Percentiles rank a stretch among this genome's conserved stretches.
Evolutionary conservation across 805 yeast species (phyloP).

Genomic region (Grigorovia yakushimaensis): DNA sequence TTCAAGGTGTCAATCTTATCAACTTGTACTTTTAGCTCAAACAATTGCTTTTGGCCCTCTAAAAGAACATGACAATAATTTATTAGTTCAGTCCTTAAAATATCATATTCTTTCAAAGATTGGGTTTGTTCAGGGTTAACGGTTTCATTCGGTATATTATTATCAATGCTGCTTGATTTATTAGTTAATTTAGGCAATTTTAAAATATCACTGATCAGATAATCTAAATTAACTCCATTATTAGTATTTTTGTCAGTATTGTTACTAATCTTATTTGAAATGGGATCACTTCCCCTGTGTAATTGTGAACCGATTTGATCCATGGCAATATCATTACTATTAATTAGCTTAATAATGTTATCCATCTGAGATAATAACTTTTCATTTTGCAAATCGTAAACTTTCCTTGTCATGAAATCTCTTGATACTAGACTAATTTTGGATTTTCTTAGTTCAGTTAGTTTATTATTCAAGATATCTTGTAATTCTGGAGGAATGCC

Average conservation of each 20-base stretch:
- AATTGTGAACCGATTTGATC: neutral
- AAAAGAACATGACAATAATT: constrained; percentile 14
- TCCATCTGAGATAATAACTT: constrained; percentile 11
- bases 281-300: too few species aligned
- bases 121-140: neutral
- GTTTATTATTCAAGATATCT: constrained; percentile 5
- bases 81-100: constrained; percentile 13
- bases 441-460: constrained; percentile 1
- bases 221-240: constrained; percentile 5
- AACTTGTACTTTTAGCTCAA: constrained; percentile 4
- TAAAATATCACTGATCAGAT: constrained; percentile 14
- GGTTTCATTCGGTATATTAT: constrained; percentile 2
- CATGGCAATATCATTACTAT: neutral
- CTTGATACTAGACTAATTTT: constrained; percentile 4
- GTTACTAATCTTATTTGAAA: neutral
- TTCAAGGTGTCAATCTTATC: constrained; percentile 5
- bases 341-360: constrained; percentile 9
- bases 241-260: neutral
- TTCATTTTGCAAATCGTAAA: constrained; percentile 14
- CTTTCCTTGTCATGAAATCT: constrained; percentile 11
- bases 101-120: constrained; percentile 18
- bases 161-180: constrained; percentile 4
- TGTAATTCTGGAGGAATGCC: constrained; percentile 9
- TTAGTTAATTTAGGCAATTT: constrained; percentile 18
- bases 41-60: constrained; percentile 7